Percentiles rank a stretch among this genome's conserved stretches.
Evolutionary conservation across 2,329 filamentous ascomycete species (phyloP).

Genomic region (Alternaria infectoria): DNA sequence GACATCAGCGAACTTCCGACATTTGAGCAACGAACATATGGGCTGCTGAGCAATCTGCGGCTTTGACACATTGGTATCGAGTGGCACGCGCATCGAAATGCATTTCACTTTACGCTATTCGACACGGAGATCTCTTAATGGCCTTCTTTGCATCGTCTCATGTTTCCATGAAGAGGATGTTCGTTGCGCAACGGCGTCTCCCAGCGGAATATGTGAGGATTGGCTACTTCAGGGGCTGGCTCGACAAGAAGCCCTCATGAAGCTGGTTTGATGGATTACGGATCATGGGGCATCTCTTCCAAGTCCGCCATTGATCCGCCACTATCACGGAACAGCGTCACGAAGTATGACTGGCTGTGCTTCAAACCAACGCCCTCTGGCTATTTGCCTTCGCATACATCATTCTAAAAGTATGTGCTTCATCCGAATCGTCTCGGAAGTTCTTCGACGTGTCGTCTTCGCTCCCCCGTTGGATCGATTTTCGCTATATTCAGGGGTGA

Average conservation of each 20-base stretch:
- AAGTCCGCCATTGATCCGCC: neutral
- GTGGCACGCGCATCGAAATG: too few species aligned
- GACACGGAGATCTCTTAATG: neutral
- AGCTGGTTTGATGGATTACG: neutral
- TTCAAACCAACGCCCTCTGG: neutral
- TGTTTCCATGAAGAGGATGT: neutral
- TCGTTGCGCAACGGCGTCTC: neutral
- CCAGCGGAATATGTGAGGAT: neutral
- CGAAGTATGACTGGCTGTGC: neutral
- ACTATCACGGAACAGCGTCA: neutral
- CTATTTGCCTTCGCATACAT: neutral
- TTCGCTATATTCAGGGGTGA: neutral
- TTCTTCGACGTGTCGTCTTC: neutral
- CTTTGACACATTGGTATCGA: neutral
- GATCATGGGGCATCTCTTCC: neutral
- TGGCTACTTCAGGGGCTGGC: neutral
- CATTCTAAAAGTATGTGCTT: neutral
- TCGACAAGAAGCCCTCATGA: neutral
- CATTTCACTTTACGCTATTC: neutral
- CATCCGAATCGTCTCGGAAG: neutral
- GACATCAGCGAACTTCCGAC: neutral
- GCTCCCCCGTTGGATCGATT: accelerated
- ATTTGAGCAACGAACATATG: too few species aligned
- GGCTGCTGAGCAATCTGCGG: neutral
- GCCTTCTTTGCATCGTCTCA: neutral